phyloP scores from a whole-genome alignment of 805 yeast species.

The Wickerhamomyces chaumierensis region DNA sequence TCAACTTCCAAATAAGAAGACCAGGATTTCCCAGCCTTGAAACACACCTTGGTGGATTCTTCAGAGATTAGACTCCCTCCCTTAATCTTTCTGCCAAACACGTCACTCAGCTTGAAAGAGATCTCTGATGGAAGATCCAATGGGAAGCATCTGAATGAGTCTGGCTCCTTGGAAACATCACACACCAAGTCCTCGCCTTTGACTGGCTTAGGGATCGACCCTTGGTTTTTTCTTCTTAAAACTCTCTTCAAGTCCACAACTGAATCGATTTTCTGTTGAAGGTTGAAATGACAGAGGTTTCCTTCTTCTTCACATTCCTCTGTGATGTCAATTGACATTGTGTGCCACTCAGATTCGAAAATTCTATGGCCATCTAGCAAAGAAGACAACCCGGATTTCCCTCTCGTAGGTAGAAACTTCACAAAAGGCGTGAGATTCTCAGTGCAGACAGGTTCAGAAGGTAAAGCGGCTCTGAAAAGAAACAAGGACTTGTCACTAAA shows the following conservation, averaged over 20 bases:
- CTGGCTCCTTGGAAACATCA: slow-evolving; percentile 48
- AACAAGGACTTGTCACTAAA: slow-evolving; percentile 31
- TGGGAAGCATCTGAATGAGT: slow-evolving; percentile 72
- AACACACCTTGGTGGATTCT: slow-evolving; percentile 30
- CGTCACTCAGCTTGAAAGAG: slow-evolving; percentile 42
- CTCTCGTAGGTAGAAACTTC: slow-evolving; percentile 83
- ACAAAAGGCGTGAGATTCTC: slow-evolving; percentile 92
- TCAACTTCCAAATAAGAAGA: slow-evolving; percentile 22
- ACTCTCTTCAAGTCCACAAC: slow-evolving; percentile 64
- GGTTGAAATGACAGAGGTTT: slow-evolving; percentile 32
- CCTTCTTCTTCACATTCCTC: slow-evolving; percentile 37
- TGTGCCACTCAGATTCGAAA: slow-evolving; percentile 89
- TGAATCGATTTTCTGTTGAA: slow-evolving; percentile 59
- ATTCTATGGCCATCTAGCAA: slow-evolving; percentile 82
- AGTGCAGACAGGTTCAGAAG: slow-evolving; percentile 93
- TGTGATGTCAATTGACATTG: slow-evolving; percentile 75
- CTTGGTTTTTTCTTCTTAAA: slow-evolving; percentile 39
- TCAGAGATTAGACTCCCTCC: slow-evolving; percentile 55
- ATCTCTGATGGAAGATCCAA: slow-evolving; percentile 35
- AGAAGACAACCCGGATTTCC: slow-evolving; percentile 78
- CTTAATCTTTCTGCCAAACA: slow-evolving; percentile 59
- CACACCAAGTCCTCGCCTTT: slow-evolving; percentile 65
- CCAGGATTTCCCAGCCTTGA: slow-evolving; percentile 39
- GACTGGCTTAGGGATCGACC: slow-evolving; percentile 74
- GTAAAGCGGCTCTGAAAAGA: slow-evolving; percentile 73